Base-by-base conservation (phyloP, 192 early-diverging fungal species). In the Rhizophlyctis rosea region DNA sequence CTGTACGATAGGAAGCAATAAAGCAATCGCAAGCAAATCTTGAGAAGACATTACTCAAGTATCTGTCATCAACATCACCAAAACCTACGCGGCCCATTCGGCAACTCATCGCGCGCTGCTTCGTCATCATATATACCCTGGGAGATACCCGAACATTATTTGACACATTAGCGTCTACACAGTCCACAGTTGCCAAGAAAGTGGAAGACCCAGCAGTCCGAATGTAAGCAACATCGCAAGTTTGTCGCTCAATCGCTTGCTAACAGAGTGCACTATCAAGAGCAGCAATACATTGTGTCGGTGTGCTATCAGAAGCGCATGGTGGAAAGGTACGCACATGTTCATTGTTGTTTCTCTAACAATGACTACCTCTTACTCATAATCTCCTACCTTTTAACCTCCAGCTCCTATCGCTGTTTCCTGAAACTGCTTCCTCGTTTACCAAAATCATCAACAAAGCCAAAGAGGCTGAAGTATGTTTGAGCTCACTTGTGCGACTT, bases 281-380 rank as follows among this genome's bases (percentile, higher is more conserved):
- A n/a, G 87, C 91, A 1, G 84, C 90, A 0, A 81, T 96, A 16
- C 71, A 83, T 53, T 85, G 84, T 34, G 80, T 90, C 3, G 94
- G 95, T 1, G 78, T 79, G 24, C 72, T 97, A 25, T 88, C 92
- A 64, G 90, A 91, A 55, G 76, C 84, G 1, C 68, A 90, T 7
- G 90, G 90, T 16, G 71, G 74, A 65, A 91, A 90, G 72, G 87
- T 89, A n/a, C n/a, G n/a, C n/a, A n/a, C n/a, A n/a, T n/a, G n/a
- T n/a, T n/a, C n/a, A n/a, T n/a, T n/a, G n/a, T 34, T 14, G 70
- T 2, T 29, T 33, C 9, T 35, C 4, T 2, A 4, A 53, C 2
- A 21, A 3, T 18, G 11, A 29, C 27, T n/a, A 9, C 18, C n/a
- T 3, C 14, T 34, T 34, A 33, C 30, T 39, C 3, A 32, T 21